Conservation (phyloP, 768 basidiomycete genomes). For the Hygrocybe coccinea region DNA sequence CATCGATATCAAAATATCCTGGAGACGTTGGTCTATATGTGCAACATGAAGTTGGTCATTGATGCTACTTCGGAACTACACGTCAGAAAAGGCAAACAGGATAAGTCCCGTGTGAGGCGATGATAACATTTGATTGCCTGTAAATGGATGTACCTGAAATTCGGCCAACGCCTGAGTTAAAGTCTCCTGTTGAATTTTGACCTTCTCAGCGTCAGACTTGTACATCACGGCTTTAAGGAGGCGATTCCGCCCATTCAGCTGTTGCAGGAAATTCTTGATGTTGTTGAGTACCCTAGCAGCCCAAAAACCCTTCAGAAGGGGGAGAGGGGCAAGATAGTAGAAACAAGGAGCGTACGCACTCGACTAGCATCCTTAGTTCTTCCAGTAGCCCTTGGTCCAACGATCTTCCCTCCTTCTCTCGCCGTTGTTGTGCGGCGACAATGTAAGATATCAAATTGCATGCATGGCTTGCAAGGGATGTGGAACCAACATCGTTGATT, state of each 20-base stretch:
- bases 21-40: not conserved
- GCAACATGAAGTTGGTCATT: not conserved
- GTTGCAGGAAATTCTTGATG: not conserved
- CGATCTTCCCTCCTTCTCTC: not conserved
- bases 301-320: not conserved
- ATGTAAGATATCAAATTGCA: constrained; percentile 1
- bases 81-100: not conserved
- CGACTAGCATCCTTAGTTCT: not conserved
- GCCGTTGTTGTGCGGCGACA: not conserved
- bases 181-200: not conserved
- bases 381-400: not conserved
- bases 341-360: not conserved
- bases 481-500: not conserved
- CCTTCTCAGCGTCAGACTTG: not conserved
- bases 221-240: not conserved
- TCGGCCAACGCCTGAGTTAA: not conserved
- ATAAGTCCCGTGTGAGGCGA: not conserved
- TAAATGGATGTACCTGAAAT: not conserved
- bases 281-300: not conserved
- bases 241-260: not conserved
- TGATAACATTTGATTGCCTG: no score
- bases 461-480: not conserved
- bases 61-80: not conserved
- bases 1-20: not conserved
- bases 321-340: not conserved